phyloP scores from a whole-genome alignment of 495 filamentous ascomycete genomes.

The Halenospora varia region DNA sequence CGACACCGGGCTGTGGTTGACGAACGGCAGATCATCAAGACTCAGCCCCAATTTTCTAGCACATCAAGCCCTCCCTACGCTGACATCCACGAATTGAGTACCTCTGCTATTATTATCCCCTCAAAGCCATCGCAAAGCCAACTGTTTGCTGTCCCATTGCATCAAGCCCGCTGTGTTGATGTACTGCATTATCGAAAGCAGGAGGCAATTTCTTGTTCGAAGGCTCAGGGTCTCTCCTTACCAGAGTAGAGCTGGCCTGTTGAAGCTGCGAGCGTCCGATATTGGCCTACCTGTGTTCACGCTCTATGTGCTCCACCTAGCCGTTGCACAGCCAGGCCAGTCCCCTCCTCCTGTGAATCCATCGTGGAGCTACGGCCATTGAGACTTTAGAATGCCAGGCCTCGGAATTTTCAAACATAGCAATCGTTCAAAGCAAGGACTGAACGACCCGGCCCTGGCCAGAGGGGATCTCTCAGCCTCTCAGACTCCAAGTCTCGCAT shows the following conservation, averaged over 20 bases:
- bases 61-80: background rate
- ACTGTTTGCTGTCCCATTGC: background rate
- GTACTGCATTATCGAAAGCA: background rate
- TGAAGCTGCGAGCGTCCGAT: too few species aligned
- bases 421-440: conserved; percentile 31
- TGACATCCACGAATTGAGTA: background rate
- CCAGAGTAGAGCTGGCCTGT: too few species aligned
- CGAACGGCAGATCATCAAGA: background rate
- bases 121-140: background rate
- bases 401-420: conserved; percentile 25
- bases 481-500: conserved; percentile 3
- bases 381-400: conserved; percentile 23
- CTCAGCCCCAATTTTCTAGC: background rate
- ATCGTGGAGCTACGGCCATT: conserved; percentile 23
- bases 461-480: background rate
- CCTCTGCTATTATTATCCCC: background rate
- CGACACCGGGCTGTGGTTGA: background rate
- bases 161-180: background rate
- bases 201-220: background rate
- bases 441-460: conserved; percentile 20
- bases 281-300: too few species aligned
- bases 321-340: background rate
- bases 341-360: background rate
- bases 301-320: too few species aligned
- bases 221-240: background rate